Evolutionary conservation across 164 flowering plant genomes (phyloP).

Genomic region (Malania oleifera): DNA sequence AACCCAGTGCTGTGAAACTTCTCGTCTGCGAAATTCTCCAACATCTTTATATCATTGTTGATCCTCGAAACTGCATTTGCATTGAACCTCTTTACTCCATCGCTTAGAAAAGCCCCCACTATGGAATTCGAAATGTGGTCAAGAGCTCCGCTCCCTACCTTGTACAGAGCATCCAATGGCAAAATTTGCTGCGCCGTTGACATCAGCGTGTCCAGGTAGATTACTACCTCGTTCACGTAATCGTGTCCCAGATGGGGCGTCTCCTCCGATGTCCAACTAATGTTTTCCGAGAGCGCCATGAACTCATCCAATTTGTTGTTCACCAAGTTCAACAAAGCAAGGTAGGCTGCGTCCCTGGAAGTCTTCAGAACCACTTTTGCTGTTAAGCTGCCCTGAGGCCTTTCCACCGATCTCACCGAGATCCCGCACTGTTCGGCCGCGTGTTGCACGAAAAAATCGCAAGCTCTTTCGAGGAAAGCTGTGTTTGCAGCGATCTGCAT

Average conservation of each 20-base stretch:
- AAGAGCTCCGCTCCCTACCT: constrained; percentile 73
- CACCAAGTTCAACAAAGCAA: constrained; percentile 53
- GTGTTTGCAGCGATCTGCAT: constrained; percentile 92
- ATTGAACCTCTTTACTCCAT: constrained; percentile 76
- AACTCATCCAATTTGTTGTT: constrained; percentile 64
- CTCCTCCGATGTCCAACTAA: constrained; percentile 83
- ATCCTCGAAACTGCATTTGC: constrained; percentile 60
- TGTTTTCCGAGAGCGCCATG: constrained; percentile 59
- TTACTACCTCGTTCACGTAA: constrained; percentile 58
- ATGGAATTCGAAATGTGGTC: constrained; percentile 67
- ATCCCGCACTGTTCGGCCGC: constrained; percentile 83
- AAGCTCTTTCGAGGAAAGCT: constrained; percentile 70
- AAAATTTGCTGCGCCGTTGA: constrained; percentile 85
- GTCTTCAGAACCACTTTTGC: constrained; percentile 75
- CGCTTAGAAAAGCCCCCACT: constrained; percentile 68
- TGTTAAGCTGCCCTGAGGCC: constrained; percentile 50
- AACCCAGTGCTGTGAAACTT: constrained; percentile 58
- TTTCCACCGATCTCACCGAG: constrained; percentile 53
- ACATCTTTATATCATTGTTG: constrained; percentile 50
- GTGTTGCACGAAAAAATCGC: constrained; percentile 68
- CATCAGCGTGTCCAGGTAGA: constrained; percentile 69
- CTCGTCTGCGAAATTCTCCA: constrained; percentile 82
- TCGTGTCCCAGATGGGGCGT: constrained; percentile 41
- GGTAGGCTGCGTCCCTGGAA: constrained; percentile 78
- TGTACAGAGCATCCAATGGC: constrained; percentile 71